Evolutionary conservation across 805 yeast genomes (phyloP), one percentile per base, ranked within the genome.

Genomic region (Torulaspora quercuum): DNA sequence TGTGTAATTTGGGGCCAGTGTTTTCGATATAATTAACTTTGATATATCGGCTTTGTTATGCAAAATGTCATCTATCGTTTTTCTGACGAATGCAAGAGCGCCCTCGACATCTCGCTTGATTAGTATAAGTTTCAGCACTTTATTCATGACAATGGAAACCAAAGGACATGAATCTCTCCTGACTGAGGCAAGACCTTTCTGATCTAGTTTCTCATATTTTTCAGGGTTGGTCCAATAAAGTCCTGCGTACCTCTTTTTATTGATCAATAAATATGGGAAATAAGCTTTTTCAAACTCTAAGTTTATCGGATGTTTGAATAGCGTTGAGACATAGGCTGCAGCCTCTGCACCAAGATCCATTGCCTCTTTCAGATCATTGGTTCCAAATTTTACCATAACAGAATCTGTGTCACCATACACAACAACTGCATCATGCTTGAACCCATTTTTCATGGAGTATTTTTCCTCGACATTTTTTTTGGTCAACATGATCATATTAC

Each of bases 321-420:
- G 65, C 1, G 78, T 72, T 0, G 97, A 88, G 2, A 92, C 97
- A 44, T 63, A 77, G 6, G 69, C 83, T 0, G 99, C 99, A 0
- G 97, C 98, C 53, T 90, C 95, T 51, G 88, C 83, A 5, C 98
- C 99, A 38, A 88, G 57, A 36, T 74, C 71, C 98, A 92, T 94
- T 48, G 95, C 85, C 19, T 82, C 82, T 37, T 71, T 79, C 45
- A 90, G 61, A 54, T 87, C 95, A 7, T 69, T 67, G 20, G 79
- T 76, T 2, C 99, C 99, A 67, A 92, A 92, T 57, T 87, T 89
- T 28, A 92, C 96, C 98, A 92, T 94, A 11, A 92, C 99, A 6
- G 98, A 94, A 73, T 92, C 99, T 0, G 99, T 92, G 63, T 92
- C 99, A 70, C 99, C 99, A 58, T 92, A 92, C 25, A 92, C 82